Conservation (phyloP, 148 eudicot species). For the Gaultheria prostrata region DNA sequence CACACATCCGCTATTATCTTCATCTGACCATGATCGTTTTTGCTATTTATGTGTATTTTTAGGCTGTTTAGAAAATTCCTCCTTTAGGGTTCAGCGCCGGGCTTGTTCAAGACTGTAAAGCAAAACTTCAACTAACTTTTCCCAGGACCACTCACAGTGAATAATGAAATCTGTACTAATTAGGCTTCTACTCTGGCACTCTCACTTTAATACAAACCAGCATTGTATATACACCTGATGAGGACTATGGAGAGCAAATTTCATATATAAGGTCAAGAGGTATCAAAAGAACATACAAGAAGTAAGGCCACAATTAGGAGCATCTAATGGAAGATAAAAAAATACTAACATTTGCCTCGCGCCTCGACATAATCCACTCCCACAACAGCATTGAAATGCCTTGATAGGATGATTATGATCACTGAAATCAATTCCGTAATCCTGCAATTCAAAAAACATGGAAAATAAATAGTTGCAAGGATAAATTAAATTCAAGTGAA, state of each 20-base stretch:
- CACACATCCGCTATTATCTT: no score
- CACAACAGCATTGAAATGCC: constrained; percentile 61
- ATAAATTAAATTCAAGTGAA: neutral
- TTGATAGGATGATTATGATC: constrained; percentile 57
- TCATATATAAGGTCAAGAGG: neutral
- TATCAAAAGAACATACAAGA: neutral
- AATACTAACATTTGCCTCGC: constrained; percentile 35
- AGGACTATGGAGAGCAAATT: neutral
- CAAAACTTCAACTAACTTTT: no score
- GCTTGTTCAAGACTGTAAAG: no score
- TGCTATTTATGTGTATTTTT: no score
- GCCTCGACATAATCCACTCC: constrained; percentile 45
- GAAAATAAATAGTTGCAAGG: neutral
- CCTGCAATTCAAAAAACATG: constrained; percentile 33
- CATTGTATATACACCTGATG: no score
- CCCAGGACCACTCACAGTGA: no score
- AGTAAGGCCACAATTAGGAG: neutral
- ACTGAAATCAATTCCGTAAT: constrained; percentile 56
- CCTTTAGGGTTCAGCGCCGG: no score
- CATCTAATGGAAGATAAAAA: neutral
- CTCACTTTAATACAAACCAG: no score
- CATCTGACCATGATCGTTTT: no score
- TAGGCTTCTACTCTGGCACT: no score
- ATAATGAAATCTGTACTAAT: no score
- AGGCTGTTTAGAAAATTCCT: no score